Percentiles rank a stretch among this genome's conserved stretches.
Conservation (phyloP, 768 basidiomycete genomes). For the Neoboletus subvelutipes region DNA sequence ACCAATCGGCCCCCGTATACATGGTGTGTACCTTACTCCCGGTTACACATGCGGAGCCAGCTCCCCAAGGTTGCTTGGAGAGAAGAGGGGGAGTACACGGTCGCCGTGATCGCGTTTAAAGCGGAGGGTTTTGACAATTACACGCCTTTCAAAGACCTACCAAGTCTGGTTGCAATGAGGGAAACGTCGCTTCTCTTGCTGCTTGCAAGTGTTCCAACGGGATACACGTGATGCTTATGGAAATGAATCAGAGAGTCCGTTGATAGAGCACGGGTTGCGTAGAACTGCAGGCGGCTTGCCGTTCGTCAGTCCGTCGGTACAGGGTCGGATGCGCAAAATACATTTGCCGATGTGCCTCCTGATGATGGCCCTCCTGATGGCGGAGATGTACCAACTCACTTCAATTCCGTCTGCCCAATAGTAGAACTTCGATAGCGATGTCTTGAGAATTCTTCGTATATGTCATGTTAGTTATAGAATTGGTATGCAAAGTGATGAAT, state of each 20-base stretch:
- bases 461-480: constrained; percentile 6
- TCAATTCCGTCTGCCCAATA: background rate
- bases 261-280: constrained; percentile 3
- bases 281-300: background rate
- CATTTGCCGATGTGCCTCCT: background rate
- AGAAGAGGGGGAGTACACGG: background rate
- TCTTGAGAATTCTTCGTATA: background rate
- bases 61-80: background rate
- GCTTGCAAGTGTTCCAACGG: constrained; percentile 12
- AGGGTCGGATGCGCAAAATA: constrained; percentile 13
- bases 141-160: constrained; percentile 3
- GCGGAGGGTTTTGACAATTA: constrained; percentile 12
- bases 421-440: background rate
- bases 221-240: background rate
- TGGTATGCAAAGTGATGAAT: constrained; percentile 6
- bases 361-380: background rate
- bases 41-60: background rate
- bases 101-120: constrained; percentile 11
- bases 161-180: constrained; percentile 1
- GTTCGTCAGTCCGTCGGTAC: constrained; percentile 4
- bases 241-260: background rate
- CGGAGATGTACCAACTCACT: background rate
- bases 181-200: constrained; percentile 10
- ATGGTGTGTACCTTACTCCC: constrained; percentile 1
- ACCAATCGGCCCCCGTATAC: constrained; percentile 4